A percentile compares a stretch with the other conserved stretches of the same genome.
Evolutionary conservation across 192 early-diverging fungal species (phyloP).

Genomic region (Obelidium mucronatum): DNA sequence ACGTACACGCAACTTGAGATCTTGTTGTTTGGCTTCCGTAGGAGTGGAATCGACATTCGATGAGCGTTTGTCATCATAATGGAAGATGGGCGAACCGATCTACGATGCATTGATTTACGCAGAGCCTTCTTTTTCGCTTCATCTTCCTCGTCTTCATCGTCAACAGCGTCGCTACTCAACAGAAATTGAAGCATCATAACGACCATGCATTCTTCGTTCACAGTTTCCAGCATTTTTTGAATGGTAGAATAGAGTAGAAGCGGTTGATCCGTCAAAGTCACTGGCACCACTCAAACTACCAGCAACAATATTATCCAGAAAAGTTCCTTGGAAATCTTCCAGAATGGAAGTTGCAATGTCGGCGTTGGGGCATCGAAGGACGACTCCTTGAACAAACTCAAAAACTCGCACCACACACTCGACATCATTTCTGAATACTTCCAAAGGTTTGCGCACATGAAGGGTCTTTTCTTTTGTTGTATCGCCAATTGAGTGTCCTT

Average conservation of each 20-base stretch:
- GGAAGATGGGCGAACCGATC: slow-evolving; percentile 14
- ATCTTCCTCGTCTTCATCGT: slow-evolving; percentile 57
- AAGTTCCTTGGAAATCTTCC: slow-evolving; percentile 73
- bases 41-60: slow-evolving; percentile 6
- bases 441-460: slow-evolving; percentile 41
- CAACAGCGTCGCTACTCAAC: slow-evolving; percentile 62
- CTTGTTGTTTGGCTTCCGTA: background rate
- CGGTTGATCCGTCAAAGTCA: slow-evolving; percentile 90
- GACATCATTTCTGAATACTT: slow-evolving; percentile 72
- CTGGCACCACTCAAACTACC: slow-evolving; percentile 86
- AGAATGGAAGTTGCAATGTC: slow-evolving; percentile 68
- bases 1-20: slow-evolving; percentile 46
- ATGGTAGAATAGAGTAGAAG: slow-evolving; percentile 89
- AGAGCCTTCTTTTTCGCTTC: slow-evolving; percentile 27
- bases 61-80: no score
- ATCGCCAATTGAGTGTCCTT: slow-evolving; percentile 41
- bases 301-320: slow-evolving; percentile 87
- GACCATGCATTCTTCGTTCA: slow-evolving; percentile 74
- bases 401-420: slow-evolving; percentile 73
- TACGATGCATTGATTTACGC: slow-evolving; percentile 29
- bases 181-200: slow-evolving; percentile 80
- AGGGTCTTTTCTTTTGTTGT: slow-evolving; percentile 36
- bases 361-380: slow-evolving; percentile 73
- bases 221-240: slow-evolving; percentile 77
- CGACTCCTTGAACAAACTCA: slow-evolving; percentile 76